Conservation (phyloP, 2,329 filamentous ascomycete genomes). For the Fusarium albidum region DNA sequence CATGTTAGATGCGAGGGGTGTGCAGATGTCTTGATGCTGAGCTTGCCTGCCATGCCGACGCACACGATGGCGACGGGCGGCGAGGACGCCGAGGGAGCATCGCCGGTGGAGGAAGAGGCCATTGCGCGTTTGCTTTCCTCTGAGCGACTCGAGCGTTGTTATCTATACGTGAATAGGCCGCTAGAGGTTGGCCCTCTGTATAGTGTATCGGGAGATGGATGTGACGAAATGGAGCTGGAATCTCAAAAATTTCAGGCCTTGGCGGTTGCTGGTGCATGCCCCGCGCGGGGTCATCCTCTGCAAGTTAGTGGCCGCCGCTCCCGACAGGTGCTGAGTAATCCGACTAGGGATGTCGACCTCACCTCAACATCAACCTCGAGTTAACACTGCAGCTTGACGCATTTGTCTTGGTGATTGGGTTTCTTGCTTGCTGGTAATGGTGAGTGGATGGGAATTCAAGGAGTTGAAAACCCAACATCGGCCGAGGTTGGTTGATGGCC, state of each 20-base stretch:
- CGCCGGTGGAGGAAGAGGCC: slow-evolving; percentile 46
- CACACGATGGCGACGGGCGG: slow-evolving; percentile 84
- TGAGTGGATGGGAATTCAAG: too few relatives aligned
- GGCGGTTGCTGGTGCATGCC: slow-evolving; percentile 34
- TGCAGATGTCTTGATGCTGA: slow-evolving; percentile 1
- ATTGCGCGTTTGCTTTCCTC: slow-evolving; percentile 29
- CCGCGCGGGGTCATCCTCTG: slow-evolving; percentile 41
- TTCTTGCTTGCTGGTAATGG: too few relatives aligned
- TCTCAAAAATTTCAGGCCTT: slow-evolving; percentile 35
- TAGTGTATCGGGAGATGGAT: slow-evolving; percentile 13
- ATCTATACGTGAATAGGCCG: too few relatives aligned
- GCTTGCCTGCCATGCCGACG: slow-evolving; percentile 90
- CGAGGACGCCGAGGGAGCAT: slow-evolving; percentile 45
- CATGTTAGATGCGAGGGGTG: not conserved
- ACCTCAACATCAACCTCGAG: too few relatives aligned
- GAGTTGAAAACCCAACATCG: too few relatives aligned
- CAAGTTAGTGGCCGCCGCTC: slow-evolving; percentile 14
- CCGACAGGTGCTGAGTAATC: slow-evolving; percentile 24
- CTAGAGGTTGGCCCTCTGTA: not conserved
- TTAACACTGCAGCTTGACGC: too few relatives aligned
- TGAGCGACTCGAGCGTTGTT: not conserved
- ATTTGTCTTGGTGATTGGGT: too few relatives aligned
- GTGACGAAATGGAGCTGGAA: slow-evolving; percentile 31
- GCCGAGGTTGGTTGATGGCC: too few relatives aligned
- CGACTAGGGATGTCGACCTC: too few relatives aligned